A percentile compares a stretch with the other conserved stretches of the same genome.
These are phyloP conservation scores for Mycena galericulata DNA, from an alignment of 768 basidiomycete genomes.

Conservation along the genomic window DNA sequence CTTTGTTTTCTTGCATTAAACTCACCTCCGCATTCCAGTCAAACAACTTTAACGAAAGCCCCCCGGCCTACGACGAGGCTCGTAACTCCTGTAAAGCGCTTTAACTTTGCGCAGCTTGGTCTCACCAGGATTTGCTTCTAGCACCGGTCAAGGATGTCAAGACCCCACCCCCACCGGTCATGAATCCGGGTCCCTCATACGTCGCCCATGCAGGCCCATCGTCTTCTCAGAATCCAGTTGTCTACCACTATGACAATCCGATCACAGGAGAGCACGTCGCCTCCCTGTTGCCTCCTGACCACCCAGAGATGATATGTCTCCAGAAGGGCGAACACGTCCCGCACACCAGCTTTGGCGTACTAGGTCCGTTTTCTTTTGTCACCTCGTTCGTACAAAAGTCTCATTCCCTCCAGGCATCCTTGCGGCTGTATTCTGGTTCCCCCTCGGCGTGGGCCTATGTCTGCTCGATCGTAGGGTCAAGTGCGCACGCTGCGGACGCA, in stretches of 20 bases:
- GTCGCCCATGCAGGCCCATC: constrained; percentile 41
- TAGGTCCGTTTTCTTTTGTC: constrained; percentile 62
- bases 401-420: constrained; percentile 65
- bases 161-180: constrained; percentile 5
- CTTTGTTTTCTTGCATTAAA: neutral
- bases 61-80: constrained; percentile 63
- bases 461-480: constrained; percentile 78
- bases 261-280: constrained; percentile 66
- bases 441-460: constrained; percentile 82
- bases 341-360: constrained; percentile 73
- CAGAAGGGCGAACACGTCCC: constrained; percentile 78
- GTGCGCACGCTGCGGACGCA: constrained; percentile 65
- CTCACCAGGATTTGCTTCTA: constrained; percentile 9
- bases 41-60: constrained; percentile 49
- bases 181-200: constrained; percentile 33
- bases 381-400: neutral
- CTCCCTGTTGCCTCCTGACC: constrained; percentile 77
- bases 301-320: constrained; percentile 89
- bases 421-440: constrained; percentile 91
- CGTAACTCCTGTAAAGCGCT: constrained; percentile 35
- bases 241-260: constrained; percentile 80
- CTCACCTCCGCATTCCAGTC: constrained; percentile 12
- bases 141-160: constrained; percentile 32
- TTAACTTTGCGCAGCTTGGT: neutral
- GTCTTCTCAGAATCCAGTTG: constrained; percentile 45